Evolutionary conservation across 2,329 filamentous ascomycete genomes (phyloP), one percentile per base, ranked within the genome.

Genomic region (Aspergillus fischeri): DNA sequence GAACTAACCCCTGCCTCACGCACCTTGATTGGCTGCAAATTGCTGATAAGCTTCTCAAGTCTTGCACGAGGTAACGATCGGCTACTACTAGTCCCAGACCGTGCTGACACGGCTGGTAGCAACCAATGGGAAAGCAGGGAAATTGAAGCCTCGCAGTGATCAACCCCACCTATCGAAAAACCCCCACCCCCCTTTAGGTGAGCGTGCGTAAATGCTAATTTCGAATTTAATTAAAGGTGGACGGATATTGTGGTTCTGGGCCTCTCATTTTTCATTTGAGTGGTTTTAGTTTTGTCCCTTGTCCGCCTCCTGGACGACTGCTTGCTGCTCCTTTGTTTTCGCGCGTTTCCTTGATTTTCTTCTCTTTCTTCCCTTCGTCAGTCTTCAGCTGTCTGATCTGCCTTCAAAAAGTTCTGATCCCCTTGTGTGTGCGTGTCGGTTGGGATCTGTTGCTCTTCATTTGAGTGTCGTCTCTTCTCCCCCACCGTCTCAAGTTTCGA

Each of bases 51-150:
- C 62, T 63, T 63, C 62, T 45, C 50, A 48, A 28, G 52, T 47
- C 54, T 62, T 47, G 60, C 62, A 64, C 62, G 62, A 64, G 62
- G 63, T 59, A 60, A 51, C 48, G 60, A 62, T 63, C 61, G 54
- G 50, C 63, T 35, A 24, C 44, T 29, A 24, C 61, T 60, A 63
- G 44, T 54, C 54, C 58, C 51, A 54, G 58, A 55, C 60, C 60
- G 59, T 58, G 62, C 56, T 57, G 57, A 60, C 60, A 60, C 59
- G 60, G 61, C 56, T 56, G 52, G 10, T 3, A 9, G 2, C 0
- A 7, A 9, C 59, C 59, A 59, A 62, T 60, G 1, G 1, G 45
- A 5, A 25, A 3, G 0, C 1, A 4, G 3, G 6, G 17, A 28
- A 44, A 50, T 27, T 27, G 27, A 49, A 32, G 24, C 44, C 44